Percentiles rank a stretch among this genome's conserved stretches.
Conservation (phyloP, 2,329 filamentous ascomycete genomes). For the Arachnomyces sp. region DNA sequence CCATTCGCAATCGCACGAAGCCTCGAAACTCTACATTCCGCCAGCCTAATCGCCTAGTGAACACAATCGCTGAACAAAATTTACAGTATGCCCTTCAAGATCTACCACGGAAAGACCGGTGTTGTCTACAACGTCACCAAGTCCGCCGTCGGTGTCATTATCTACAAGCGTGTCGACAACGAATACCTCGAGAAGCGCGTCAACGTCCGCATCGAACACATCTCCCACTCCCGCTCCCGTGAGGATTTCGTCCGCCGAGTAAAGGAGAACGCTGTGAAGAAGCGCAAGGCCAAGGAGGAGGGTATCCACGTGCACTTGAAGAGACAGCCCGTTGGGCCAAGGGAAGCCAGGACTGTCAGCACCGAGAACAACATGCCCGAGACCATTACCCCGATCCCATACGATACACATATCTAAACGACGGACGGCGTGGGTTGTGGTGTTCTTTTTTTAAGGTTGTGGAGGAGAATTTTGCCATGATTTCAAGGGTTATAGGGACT, state of each 20-base stretch:
- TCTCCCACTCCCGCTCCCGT: constrained; percentile 85
- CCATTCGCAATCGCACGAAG: constrained; percentile 10
- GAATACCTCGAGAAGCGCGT: constrained; percentile 99
- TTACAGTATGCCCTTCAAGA: constrained; percentile 91
- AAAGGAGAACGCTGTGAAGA: constrained; percentile 89
- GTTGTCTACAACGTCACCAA: constrained; percentile 99
- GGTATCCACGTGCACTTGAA: constrained; percentile 86
- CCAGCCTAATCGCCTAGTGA: not conserved
- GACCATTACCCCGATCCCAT: constrained; percentile 83
- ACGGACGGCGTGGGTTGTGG: constrained; percentile 31
- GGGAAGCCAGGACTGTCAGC: constrained; percentile 70
- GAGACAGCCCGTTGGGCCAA: constrained; percentile 73
- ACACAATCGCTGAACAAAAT: constrained; percentile 11
- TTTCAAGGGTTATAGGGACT: constrained; percentile 22
- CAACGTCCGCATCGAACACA: constrained; percentile 98
- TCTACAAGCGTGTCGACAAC: constrained; percentile 99
- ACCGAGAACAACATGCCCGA: constrained; percentile 77
- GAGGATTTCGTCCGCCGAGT: constrained; percentile 95
- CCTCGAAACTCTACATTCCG: constrained; percentile 1
- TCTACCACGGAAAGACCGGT: constrained; percentile 99
- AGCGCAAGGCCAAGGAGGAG: constrained; percentile 84
- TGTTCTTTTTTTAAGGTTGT: constrained; percentile 25
- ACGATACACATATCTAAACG: constrained; percentile 95
- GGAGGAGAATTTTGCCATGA: constrained; percentile 28
- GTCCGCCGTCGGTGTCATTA: constrained; percentile 93